These are phyloP conservation scores for Umbellularia californica DNA, from an alignment of 164 flowering plant genomes.

Conservation along the genomic window DNA sequence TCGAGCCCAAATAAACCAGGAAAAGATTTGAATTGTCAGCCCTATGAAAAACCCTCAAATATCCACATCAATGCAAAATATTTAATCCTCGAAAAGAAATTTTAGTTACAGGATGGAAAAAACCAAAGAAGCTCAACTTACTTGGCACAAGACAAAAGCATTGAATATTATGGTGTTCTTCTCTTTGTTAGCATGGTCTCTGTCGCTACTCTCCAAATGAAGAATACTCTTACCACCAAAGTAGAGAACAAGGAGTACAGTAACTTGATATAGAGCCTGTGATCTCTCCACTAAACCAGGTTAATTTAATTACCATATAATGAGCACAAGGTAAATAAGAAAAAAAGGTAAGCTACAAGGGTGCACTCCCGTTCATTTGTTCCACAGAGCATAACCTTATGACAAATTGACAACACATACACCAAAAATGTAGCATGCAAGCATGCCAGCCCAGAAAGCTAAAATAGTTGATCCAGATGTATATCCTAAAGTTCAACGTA, in stretches of 20 bases:
- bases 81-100: neutral
- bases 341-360: neutral
- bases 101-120: neutral
- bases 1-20: neutral
- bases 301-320: neutral
- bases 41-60: neutral
- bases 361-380: neutral
- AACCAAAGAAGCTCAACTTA: slow-evolving; percentile 12
- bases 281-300: slow-evolving; percentile 3
- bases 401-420: neutral
- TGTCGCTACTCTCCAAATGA: slow-evolving; percentile 30
- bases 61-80: too few species aligned
- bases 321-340: neutral
- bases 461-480: neutral
- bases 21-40: neutral
- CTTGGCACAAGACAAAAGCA: slow-evolving; percentile 89
- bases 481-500: neutral
- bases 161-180: slow-evolving; percentile 89
- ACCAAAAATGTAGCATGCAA: neutral
- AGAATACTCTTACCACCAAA: slow-evolving; percentile 48
- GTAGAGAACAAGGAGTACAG: slow-evolving; percentile 68
- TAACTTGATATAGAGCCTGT: slow-evolving; percentile 94
- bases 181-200: slow-evolving; percentile 42
- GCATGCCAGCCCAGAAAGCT: neutral
- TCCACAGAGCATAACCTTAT: neutral